Percentiles rank a stretch among this genome's conserved stretches.
phyloP scores from a whole-genome alignment of 495 filamentous ascomycete genomes.

The Trichoderma parareesei region DNA sequence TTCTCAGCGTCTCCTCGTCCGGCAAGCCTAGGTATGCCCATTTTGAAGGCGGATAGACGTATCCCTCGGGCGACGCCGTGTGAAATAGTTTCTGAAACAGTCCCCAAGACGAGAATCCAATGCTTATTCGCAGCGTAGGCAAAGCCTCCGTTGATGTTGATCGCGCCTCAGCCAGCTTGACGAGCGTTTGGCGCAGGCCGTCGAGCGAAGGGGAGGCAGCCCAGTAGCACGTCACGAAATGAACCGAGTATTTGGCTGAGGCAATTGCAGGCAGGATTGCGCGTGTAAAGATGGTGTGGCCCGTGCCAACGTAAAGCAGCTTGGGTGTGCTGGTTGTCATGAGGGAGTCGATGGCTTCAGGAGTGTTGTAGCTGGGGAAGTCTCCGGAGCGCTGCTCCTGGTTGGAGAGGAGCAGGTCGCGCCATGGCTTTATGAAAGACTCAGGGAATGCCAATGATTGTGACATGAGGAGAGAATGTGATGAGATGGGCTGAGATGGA shows the following conservation, averaged over 20 bases:
- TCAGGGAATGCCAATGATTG: background rate
- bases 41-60: constrained; percentile 44
- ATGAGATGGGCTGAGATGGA: background rate
- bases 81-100: constrained; percentile 64
- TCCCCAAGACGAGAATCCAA: constrained; percentile 60
- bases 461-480: background rate
- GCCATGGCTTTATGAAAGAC: constrained; percentile 13
- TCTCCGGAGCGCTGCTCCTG: constrained; percentile 13
- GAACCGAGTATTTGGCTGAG: constrained; percentile 49
- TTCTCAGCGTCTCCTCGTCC: constrained; percentile 34
- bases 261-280: constrained; percentile 48
- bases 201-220: constrained; percentile 47
- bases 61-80: constrained; percentile 45
- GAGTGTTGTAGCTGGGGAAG: constrained; percentile 25
- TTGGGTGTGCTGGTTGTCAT: constrained; percentile 36
- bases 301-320: constrained; percentile 49
- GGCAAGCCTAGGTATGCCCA: constrained; percentile 60
- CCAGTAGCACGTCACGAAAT: constrained; percentile 76
- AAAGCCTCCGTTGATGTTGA: constrained; percentile 13
- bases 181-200: constrained; percentile 40
- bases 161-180: constrained; percentile 37
- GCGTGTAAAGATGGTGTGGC: constrained; percentile 43
- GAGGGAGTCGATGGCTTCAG: constrained; percentile 27
- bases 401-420: background rate
- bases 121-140: constrained; percentile 37